phyloP scores from a whole-genome alignment of 306 rosid genomes.

The Gleditsia sinensis region DNA sequence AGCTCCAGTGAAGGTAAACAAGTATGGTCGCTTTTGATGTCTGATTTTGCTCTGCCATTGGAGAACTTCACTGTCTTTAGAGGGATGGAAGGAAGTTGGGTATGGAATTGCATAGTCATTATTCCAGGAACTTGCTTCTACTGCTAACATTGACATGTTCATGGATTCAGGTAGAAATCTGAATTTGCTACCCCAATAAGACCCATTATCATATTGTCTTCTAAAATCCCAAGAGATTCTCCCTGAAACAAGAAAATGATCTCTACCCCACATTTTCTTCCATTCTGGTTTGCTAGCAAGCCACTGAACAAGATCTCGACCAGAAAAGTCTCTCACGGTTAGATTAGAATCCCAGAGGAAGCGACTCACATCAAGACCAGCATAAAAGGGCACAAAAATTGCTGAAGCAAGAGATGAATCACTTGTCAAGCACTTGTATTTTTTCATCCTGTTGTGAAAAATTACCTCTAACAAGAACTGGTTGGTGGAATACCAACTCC shows the following conservation, averaged over 20 bases:
- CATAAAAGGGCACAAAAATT: constrained; percentile 79
- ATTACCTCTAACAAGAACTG: constrained; percentile 82
- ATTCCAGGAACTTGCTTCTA: constrained; percentile 86
- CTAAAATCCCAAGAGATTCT: constrained; percentile 97
- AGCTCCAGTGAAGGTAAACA: constrained; percentile 78
- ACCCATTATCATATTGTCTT: constrained; percentile 53
- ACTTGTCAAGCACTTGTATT: constrained; percentile 67
- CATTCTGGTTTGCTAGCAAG: constrained; percentile 57
- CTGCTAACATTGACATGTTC: constrained; percentile 86
- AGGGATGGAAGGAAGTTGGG: constrained; percentile 81
- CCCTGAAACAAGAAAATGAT: constrained; percentile 81
- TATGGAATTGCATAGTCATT: constrained; percentile 88
- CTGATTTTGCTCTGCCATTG: constrained; percentile 63
- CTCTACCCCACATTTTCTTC: constrained; percentile 81
- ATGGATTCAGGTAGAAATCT: constrained; percentile 72
- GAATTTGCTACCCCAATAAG: constrained; percentile 84
- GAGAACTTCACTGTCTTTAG: constrained; percentile 32
- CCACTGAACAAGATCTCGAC: constrained; percentile 54
- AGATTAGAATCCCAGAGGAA: constrained; percentile 64
- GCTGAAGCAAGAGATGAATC: constrained; percentile 71
- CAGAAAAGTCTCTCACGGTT: constrained; percentile 63
- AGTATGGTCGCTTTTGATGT: constrained; percentile 41
- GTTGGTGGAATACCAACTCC: constrained; percentile 74
- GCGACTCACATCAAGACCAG: constrained; percentile 85
- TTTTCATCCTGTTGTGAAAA: constrained; percentile 74